Conservation (phyloP, 139 green algal species). For the Closterium sp. region DNA sequence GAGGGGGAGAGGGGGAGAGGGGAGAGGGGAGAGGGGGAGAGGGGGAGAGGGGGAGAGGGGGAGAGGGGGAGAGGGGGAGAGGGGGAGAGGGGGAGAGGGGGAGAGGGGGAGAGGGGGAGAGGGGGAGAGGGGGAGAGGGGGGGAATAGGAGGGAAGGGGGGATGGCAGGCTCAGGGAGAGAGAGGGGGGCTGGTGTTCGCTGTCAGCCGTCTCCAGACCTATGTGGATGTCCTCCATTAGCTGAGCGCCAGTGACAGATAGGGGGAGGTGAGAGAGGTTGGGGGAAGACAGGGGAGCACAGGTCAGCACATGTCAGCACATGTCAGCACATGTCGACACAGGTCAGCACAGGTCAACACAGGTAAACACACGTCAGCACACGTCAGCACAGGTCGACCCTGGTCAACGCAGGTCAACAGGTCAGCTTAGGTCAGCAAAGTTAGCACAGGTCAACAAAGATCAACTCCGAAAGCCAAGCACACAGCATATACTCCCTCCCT, state of each 20-base stretch:
- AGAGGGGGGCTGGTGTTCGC: neutral
- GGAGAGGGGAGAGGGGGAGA: neutral
- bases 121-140: neutral
- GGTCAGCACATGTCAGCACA: too few species aligned
- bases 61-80: neutral
- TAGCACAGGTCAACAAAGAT: too few species aligned
- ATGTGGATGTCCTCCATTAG: conserved; percentile 79
- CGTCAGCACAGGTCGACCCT: too few species aligned
- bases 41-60: neutral
- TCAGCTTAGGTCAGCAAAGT: too few species aligned
- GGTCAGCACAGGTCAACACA: too few species aligned
- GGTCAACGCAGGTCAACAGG: too few species aligned
- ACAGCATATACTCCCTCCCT: neutral
- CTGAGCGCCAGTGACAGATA: too few species aligned
- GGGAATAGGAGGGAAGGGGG: neutral
- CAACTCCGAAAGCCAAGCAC: too few species aligned
- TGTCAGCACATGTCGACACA: too few species aligned
- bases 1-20: neutral
- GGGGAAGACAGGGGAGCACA: too few species aligned
- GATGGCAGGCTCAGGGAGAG: neutral
- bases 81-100: neutral
- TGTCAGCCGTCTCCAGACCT: conserved; percentile 63
- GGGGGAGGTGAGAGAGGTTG: too few species aligned
- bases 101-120: neutral
- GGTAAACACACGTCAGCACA: too few species aligned